phyloP scores from a whole-genome alignment of 73 alveolate genomes.

The Halteria grandinella region DNA sequence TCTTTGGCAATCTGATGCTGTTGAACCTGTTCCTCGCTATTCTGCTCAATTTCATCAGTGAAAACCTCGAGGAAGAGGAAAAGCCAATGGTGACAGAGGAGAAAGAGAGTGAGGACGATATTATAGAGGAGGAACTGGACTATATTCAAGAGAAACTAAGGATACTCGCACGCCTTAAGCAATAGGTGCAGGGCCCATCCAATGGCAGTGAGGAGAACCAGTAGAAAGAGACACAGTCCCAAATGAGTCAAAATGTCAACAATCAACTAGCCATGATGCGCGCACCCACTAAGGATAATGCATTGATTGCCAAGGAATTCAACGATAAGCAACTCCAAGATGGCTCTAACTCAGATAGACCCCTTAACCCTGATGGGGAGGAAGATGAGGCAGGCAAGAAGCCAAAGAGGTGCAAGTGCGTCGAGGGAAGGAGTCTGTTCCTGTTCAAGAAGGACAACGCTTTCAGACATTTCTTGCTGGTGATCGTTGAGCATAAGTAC shows the following conservation, averaged over 20 bases:
- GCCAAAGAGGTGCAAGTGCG: no score
- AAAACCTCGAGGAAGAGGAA: background rate
- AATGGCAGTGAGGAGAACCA: no score
- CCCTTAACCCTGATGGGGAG: no score
- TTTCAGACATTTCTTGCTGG: slow-evolving; percentile 19
- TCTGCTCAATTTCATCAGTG: slow-evolving; percentile 31
- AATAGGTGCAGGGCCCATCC: no score
- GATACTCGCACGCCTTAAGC: slow-evolving; percentile 13
- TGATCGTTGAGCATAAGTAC: slow-evolving; percentile 53
- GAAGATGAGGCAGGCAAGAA: no score
- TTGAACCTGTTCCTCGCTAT: slow-evolving; percentile 74
- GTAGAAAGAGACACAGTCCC: no score
- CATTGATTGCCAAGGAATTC: no score
- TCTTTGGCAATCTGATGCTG: slow-evolving; percentile 68
- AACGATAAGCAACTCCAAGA: no score
- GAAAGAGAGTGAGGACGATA: background rate
- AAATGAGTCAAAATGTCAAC: no score
- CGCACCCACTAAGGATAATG: no score
- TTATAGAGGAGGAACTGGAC: slow-evolving; percentile 40
- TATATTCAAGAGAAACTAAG: slow-evolving; percentile 38
- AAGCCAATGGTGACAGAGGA: slow-evolving; percentile 9
- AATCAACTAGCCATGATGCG: no score
- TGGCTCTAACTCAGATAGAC: no score
- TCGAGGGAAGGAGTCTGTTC: slow-evolving; percentile 59
- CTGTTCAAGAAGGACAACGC: slow-evolving; percentile 29